A percentile compares a stretch with the other conserved stretches of the same genome.
phyloP scores from a whole-genome alignment of 495 filamentous ascomycete species.

The Cercophora sp. region DNA sequence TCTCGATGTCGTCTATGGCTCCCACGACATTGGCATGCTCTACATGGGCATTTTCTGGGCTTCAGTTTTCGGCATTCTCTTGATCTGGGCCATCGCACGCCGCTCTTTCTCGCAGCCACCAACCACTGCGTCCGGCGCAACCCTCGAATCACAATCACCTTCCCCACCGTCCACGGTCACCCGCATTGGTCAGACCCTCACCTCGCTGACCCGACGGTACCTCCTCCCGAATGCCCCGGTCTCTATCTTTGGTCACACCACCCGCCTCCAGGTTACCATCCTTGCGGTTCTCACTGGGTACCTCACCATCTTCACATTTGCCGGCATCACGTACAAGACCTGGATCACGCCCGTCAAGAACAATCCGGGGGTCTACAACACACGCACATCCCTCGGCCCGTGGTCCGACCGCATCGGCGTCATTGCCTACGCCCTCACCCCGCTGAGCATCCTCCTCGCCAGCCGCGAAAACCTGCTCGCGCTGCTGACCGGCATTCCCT shows the following conservation, averaged over 20 bases:
- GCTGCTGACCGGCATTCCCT: constrained; percentile 59
- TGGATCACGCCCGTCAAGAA: constrained; percentile 58
- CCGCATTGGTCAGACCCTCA: constrained; percentile 23
- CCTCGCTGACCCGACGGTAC: constrained; percentile 35
- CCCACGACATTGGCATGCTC: constrained; percentile 56
- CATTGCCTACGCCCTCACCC: constrained; percentile 63
- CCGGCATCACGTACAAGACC: constrained; percentile 54
- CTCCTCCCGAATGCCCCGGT: constrained; percentile 41
- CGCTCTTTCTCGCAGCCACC: constrained; percentile 21
- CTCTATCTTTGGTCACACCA: constrained; percentile 35
- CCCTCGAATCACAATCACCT: constrained; percentile 4
- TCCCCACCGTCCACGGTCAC: constrained; percentile 33
- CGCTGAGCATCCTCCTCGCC: constrained; percentile 56
- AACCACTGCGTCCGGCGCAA: not conserved
- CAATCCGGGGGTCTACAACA: constrained; percentile 44
- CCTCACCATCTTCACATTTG: constrained; percentile 59
- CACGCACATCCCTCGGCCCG: constrained; percentile 54
- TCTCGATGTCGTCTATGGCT: constrained; percentile 56
- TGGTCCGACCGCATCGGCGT: constrained; percentile 61
- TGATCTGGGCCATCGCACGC: constrained; percentile 43
- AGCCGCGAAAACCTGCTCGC: constrained; percentile 59
- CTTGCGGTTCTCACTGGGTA: constrained; percentile 49
- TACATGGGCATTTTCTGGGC: constrained; percentile 62
- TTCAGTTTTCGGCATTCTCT: constrained; percentile 46
- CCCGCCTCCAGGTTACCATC: constrained; percentile 37